Percentiles rank a stretch among this genome's conserved stretches.
phyloP scores from a whole-genome alignment of 352 stramenopile genomes.

The Globisporangium nodosum region DNA sequence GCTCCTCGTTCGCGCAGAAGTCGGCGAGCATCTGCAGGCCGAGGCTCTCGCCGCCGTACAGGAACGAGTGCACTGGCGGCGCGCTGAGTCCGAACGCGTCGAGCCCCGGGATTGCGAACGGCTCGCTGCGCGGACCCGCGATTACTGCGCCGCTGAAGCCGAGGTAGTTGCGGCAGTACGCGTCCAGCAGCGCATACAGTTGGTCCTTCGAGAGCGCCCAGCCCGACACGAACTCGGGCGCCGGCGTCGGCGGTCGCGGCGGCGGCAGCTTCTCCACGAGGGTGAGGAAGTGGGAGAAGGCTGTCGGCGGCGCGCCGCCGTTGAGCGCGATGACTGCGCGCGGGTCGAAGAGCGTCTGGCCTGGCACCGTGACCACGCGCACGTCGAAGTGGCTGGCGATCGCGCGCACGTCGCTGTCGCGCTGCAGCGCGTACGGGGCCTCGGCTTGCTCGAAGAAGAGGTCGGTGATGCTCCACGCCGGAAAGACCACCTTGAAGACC shows the following conservation, averaged over 20 bases:
- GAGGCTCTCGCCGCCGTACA: constrained; percentile 50
- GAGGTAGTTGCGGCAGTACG: constrained; percentile 17
- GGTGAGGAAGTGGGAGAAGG: constrained; percentile 53
- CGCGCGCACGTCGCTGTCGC: constrained; percentile 34
- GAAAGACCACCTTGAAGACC: constrained; percentile 41
- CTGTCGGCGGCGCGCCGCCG: constrained; percentile 27
- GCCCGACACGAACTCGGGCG: constrained; percentile 21
- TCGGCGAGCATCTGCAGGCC: constrained; percentile 42
- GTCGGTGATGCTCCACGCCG: constrained; percentile 60
- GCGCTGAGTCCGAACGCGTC: constrained; percentile 28
- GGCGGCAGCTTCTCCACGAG: constrained; percentile 49
- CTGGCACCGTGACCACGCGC: constrained; percentile 26
- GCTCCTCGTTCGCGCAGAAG: constrained; percentile 59
- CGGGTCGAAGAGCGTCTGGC: constrained; percentile 54
- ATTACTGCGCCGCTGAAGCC: constrained; percentile 15
- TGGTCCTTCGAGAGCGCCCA: constrained; percentile 18
- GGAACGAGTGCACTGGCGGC: constrained; percentile 33
- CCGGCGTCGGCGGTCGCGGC: constrained; percentile 35
- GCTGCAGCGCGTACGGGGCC: constrained; percentile 36
- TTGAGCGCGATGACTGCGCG: constrained; percentile 49
- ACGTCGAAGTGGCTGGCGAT: constrained; percentile 32
- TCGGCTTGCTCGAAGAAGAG: constrained; percentile 65
- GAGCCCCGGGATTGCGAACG: constrained; percentile 40
- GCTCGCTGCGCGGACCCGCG: constrained; percentile 16
- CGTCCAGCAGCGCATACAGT: constrained; percentile 24